phyloP scores from a whole-genome alignment of 306 rosid species.

The Rosa persica region DNA sequence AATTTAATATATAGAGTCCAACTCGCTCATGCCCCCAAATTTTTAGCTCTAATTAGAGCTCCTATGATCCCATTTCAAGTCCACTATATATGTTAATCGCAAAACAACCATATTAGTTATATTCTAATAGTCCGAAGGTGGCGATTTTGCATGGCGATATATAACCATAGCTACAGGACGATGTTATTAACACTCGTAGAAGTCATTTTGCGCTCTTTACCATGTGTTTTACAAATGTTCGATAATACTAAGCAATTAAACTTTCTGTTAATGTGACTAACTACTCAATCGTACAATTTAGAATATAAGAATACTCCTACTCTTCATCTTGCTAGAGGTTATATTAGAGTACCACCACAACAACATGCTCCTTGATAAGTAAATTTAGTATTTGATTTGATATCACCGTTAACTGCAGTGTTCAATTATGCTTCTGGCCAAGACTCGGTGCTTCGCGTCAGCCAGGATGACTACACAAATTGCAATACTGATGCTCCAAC shows the following conservation, averaged over 20 bases:
- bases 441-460: slow-evolving; percentile 77
- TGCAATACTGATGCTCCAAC: slow-evolving; percentile 56
- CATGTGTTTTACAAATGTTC: no score
- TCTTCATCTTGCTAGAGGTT: not conserved
- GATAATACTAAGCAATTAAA: no score
- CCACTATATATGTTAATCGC: no score
- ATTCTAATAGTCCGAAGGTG: no score
- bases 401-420: slow-evolving; percentile 41
- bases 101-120: no score
- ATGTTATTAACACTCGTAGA: no score
- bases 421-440: slow-evolving; percentile 67
- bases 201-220: no score
- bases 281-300: not conserved
- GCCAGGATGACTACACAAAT: slow-evolving; percentile 54
- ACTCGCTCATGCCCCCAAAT: not conserved
- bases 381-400: not conserved
- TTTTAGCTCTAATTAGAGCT: no score
- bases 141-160: no score
- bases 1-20: not conserved
- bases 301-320: not conserved
- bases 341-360: not conserved
- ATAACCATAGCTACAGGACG: no score
- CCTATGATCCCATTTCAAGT: no score
- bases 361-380: not conserved
- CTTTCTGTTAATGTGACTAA: not conserved